Percentiles rank a stretch among this genome's conserved stretches.
phyloP scores from a whole-genome alignment of 73 alveolate species.

The Paramecium sexaurelia region DNA sequence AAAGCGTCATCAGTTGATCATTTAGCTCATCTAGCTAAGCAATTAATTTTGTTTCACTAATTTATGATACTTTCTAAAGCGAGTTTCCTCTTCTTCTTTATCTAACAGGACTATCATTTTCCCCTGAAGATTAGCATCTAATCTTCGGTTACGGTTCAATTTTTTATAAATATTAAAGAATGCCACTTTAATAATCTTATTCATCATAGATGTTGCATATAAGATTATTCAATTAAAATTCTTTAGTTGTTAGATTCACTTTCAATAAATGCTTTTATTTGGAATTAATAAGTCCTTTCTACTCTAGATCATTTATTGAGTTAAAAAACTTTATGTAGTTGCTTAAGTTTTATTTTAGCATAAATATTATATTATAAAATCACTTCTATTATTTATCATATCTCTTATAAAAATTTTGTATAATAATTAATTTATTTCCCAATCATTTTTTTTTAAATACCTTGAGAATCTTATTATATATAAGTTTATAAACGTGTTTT shows the following conservation, averaged over 20 bases:
- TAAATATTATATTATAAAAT: neutral
- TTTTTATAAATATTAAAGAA: neutral
- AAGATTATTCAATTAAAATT: conserved; percentile 5
- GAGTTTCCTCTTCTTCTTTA: conserved; percentile 12
- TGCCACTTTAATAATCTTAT: neutral
- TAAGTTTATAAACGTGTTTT: neutral
- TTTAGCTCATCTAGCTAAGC: neutral
- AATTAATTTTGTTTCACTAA: neutral
- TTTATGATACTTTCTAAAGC: neutral
- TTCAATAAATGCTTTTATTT: conserved; percentile 8
- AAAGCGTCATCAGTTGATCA: neutral
- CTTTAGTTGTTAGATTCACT: neutral
- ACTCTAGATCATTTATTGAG: neutral
- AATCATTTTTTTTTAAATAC: neutral
- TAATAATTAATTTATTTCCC: neutral
- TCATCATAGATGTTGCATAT: neutral
- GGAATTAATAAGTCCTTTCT: neutral
- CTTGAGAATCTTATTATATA: neutral
- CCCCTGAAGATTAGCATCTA: neutral
- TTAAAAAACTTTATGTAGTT: conserved; percentile 20
- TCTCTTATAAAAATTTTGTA: neutral
- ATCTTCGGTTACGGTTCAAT: neutral
- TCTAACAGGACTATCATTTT: neutral
- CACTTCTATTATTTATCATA: neutral
- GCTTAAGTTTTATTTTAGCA: conserved; percentile 29